These are phyloP conservation scores for Drechslerella dactyloides DNA, from an alignment of 2,329 filamentous ascomycete genomes.

Conservation along the genomic window DNA sequence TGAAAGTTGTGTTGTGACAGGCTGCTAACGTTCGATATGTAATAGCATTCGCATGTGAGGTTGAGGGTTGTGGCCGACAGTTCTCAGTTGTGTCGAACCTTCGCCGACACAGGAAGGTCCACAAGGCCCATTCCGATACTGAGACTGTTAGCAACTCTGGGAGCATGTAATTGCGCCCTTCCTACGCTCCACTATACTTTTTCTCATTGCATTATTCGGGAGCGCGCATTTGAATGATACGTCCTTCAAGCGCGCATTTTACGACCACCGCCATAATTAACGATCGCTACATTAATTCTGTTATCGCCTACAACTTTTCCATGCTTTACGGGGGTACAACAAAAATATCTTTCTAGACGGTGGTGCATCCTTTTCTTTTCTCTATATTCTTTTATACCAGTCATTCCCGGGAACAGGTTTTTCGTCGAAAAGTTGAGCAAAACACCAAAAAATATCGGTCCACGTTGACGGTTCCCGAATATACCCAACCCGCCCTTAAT, in stretches of 20 bases:
- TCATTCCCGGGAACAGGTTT: constrained; percentile 17
- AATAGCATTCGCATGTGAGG: constrained; percentile 88
- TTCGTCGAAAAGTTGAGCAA: not conserved
- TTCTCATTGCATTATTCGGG: constrained; percentile 14
- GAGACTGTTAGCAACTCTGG: constrained; percentile 49
- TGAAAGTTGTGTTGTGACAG: constrained; percentile 14
- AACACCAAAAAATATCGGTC: not conserved
- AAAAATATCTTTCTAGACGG: constrained; percentile 44
- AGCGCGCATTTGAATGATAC: constrained; percentile 10
- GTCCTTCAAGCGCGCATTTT: constrained; percentile 27
- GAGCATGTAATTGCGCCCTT: constrained; percentile 33
- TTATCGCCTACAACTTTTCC: constrained; percentile 12
- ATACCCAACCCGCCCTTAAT: constrained; percentile 28
- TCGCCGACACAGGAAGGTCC: constrained; percentile 91
- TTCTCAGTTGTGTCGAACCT: constrained; percentile 98
- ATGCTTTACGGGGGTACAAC: constrained; percentile 40
- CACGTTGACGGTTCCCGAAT: not conserved
- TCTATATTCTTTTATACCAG: constrained; percentile 34
- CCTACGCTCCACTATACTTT: not conserved
- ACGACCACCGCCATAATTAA: constrained; percentile 33
- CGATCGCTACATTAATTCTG: constrained; percentile 40
- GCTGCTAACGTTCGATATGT: constrained; percentile 17
- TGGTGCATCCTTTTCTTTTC: constrained; percentile 30
- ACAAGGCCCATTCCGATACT: constrained; percentile 67
- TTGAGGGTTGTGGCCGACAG: constrained; percentile 91